Evolutionary conservation across 169 alveolate genomes (phyloP).

Genomic region (Neospora caninum): DNA sequence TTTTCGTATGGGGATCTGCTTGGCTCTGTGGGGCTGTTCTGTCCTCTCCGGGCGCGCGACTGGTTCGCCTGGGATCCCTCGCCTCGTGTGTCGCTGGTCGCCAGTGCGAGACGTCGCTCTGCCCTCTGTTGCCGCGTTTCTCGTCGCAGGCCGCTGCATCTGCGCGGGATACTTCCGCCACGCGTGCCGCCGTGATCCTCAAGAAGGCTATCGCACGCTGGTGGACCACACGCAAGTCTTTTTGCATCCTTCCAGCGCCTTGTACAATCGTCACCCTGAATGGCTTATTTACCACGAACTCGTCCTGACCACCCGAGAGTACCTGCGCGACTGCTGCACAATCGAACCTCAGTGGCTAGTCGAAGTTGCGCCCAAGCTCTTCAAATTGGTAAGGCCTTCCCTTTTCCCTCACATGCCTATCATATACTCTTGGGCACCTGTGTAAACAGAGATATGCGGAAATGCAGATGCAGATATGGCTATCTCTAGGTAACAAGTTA

Average conservation of each 20-base stretch:
- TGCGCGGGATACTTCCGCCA: slow-evolving; percentile 98
- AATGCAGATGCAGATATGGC: background rate
- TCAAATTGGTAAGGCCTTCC: slow-evolving; percentile 77
- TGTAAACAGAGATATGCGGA: background rate
- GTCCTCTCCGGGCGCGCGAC: no score
- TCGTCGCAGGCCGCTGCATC: slow-evolving; percentile 76
- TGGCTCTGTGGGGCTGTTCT: no score
- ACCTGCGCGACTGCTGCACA: slow-evolving; percentile 96
- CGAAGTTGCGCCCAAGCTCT: slow-evolving; percentile 98
- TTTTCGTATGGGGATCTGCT: no score
- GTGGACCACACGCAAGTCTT: slow-evolving; percentile 96
- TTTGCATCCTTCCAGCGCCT: slow-evolving; percentile 98
- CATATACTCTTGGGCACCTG: no score
- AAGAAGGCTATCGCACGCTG: slow-evolving; percentile 97
- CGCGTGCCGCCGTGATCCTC: slow-evolving; percentile 96
- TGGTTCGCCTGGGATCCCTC: no score
- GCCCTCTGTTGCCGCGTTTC: background rate
- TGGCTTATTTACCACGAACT: slow-evolving; percentile 98
- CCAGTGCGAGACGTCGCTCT: no score
- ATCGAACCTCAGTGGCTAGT: slow-evolving; percentile 98
- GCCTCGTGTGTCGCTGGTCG: no score
- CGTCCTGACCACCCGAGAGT: slow-evolving; percentile 98
- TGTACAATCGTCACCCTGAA: slow-evolving; percentile 95
- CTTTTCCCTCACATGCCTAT: background rate
- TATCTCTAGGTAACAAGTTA: background rate